Percentiles rank a stretch among this genome's conserved stretches.
phyloP scores from a whole-genome alignment of 2,329 filamentous ascomycete genomes.

The Sphaerulina musiva region DNA sequence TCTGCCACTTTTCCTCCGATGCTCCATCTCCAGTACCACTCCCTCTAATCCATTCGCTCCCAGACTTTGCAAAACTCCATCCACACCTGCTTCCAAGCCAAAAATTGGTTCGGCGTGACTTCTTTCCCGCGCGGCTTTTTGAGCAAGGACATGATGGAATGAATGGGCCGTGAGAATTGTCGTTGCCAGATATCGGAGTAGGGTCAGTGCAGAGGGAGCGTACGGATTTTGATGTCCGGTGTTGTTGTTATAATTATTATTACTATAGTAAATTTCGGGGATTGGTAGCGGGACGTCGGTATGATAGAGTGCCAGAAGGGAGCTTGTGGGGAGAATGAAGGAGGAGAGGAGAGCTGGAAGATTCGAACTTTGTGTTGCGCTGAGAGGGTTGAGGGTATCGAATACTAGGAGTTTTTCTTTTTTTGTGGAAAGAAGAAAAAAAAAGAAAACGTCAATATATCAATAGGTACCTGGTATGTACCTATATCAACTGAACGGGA shows the following conservation, averaged over 20 bases:
- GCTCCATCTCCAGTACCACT: constrained; percentile 76
- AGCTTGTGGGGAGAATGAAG: constrained; percentile 59
- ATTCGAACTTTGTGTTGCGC: constrained; percentile 48
- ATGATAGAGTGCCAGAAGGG: constrained; percentile 76
- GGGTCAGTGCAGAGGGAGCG: constrained; percentile 61
- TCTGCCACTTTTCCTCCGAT: constrained; percentile 74
- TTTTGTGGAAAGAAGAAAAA: too few relatives aligned
- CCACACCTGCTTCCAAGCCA: constrained; percentile 68
- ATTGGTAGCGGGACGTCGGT: constrained; percentile 60
- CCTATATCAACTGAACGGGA: background rate
- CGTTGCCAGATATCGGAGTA: constrained; percentile 81
- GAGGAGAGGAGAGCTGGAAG: constrained; percentile 65
- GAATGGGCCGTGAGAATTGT: constrained; percentile 69
- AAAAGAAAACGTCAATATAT: constrained; percentile 4
- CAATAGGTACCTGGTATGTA: background rate
- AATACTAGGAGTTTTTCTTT: constrained; percentile 66
- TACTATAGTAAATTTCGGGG: background rate
- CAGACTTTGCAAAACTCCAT: constrained; percentile 70
- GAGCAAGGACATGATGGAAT: constrained; percentile 65
- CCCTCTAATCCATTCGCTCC: constrained; percentile 48
- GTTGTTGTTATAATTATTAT: background rate
- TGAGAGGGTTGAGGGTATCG: constrained; percentile 69
- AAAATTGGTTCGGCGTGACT: constrained; percentile 70
- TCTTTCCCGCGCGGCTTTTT: constrained; percentile 67
- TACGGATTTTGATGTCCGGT: constrained; percentile 42